Conservation (phyloP, 2,329 filamentous ascomycete genomes). For the Botrytis galanthina region DNA sequence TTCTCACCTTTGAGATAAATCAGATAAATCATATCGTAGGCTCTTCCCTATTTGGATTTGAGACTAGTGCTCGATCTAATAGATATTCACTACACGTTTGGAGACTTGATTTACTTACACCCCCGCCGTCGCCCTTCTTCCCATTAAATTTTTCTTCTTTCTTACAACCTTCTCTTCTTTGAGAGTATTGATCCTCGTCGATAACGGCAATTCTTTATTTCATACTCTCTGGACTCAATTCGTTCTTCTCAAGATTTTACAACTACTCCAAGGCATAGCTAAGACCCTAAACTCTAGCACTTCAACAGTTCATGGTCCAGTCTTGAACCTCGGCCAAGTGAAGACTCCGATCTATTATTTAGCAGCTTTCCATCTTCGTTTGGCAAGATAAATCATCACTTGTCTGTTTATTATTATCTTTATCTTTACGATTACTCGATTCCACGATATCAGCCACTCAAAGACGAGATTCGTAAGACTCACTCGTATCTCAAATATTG, state of each 20-base stretch:
- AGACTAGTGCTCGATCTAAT: neutral
- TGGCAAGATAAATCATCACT: neutral
- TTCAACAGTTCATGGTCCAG: too few species aligned
- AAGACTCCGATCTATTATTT: neutral
- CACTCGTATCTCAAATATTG: too few species aligned
- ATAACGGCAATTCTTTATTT: neutral
- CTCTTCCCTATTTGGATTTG: neutral
- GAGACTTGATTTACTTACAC: neutral
- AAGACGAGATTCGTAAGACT: too few species aligned
- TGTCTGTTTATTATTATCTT: neutral
- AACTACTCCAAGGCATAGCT: neutral
- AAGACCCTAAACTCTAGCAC: too few species aligned
- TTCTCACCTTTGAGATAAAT: neutral
- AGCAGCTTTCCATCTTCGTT: neutral
- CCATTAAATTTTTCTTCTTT: neutral
- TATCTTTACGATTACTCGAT: too few species aligned
- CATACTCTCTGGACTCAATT: neutral
- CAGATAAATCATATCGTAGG: neutral
- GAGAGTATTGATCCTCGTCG: neutral
- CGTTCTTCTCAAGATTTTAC: neutral
- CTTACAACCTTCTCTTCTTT: neutral
- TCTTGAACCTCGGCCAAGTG: too few species aligned
- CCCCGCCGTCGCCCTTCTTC: neutral
- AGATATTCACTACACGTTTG: neutral
- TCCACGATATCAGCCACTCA: too few species aligned